Evolutionary conservation across 768 basidiomycete species (phyloP).

Genomic region (Boletus barrowsii): DNA sequence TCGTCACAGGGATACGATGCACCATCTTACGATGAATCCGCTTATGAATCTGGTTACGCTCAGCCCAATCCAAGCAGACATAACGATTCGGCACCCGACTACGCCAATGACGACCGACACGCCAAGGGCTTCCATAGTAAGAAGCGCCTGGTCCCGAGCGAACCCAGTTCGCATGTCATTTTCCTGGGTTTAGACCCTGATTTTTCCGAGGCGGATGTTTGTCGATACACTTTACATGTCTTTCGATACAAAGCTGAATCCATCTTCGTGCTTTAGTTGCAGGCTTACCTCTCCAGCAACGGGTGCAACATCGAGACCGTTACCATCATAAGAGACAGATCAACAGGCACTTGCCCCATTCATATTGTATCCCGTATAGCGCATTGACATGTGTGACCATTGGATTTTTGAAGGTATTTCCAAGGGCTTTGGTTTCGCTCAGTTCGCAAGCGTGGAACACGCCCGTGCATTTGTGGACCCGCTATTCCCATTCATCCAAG

Average conservation of each 20-base stretch:
- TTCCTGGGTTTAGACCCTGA: constrained; percentile 92
- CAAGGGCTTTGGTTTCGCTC: constrained; percentile 96
- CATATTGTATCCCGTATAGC: constrained; percentile 61
- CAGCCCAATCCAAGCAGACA: constrained; percentile 30
- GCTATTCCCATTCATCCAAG: constrained; percentile 85
- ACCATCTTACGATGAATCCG: constrained; percentile 48
- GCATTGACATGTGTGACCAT: constrained; percentile 71
- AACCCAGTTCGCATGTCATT: constrained; percentile 90
- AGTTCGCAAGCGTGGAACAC: constrained; percentile 82
- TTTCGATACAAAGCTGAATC: constrained; percentile 36
- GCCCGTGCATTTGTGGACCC: constrained; percentile 91
- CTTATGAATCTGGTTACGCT: constrained; percentile 34
- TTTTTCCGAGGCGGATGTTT: constrained; percentile 90
- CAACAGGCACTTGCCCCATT: constrained; percentile 90
- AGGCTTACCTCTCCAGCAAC: constrained; percentile 69
- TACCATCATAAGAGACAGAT: constrained; percentile 95
- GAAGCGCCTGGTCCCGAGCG: constrained; percentile 79
- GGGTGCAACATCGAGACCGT: constrained; percentile 80
- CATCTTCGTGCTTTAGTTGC: constrained; percentile 54
- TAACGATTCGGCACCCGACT: constrained; percentile 40
- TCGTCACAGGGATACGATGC: constrained; percentile 49
- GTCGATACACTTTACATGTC: constrained; percentile 41
- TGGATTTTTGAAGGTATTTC: constrained; percentile 82
- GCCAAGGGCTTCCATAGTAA: constrained; percentile 47
- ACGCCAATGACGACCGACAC: constrained; percentile 49